phyloP scores from a whole-genome alignment of 768 basidiomycete genomes.

The Galerina marginata region DNA sequence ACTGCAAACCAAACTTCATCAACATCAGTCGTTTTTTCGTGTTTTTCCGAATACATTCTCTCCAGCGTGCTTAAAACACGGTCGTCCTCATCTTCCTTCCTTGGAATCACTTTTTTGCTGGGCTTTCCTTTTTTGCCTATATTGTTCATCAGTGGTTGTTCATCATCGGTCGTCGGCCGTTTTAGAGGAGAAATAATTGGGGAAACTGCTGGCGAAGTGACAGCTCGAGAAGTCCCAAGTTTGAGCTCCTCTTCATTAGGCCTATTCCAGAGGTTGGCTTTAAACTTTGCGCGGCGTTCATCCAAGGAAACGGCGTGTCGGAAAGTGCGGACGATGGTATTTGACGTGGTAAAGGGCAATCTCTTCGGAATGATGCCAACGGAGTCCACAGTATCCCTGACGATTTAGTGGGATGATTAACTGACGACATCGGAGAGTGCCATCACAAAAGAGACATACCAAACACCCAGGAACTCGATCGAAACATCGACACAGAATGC shows the following conservation, averaged over 20 bases:
- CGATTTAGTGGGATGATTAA: background rate
- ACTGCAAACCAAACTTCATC: conserved; percentile 75
- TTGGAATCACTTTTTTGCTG: conserved; percentile 11
- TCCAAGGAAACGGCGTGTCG: conserved; percentile 72
- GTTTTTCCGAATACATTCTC: conserved; percentile 33
- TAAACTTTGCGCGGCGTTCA: conserved; percentile 65
- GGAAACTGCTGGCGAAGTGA: background rate
- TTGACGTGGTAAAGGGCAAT: conserved; percentile 63
- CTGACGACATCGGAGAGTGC: background rate
- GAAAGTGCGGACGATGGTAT: conserved; percentile 60
- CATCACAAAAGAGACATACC: conserved; percentile 36
- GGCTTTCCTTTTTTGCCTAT: background rate
- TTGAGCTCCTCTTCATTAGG: conserved; percentile 34
- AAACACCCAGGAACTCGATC: conserved; percentile 65
- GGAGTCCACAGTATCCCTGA: conserved; percentile 72
- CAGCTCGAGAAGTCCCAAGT: conserved; percentile 22
- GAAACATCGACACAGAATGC: conserved; percentile 57
- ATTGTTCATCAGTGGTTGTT: background rate
- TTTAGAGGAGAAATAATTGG: background rate
- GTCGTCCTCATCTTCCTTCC: conserved; percentile 30
- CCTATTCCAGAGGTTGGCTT: conserved; percentile 55
- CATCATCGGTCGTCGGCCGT: background rate
- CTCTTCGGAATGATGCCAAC: conserved; percentile 59
- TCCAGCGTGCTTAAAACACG: conserved; percentile 35
- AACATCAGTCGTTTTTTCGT: conserved; percentile 40